Percentiles rank a stretch among this genome's conserved stretches.
phyloP scores from a whole-genome alignment of 2,329 filamentous ascomycete genomes.

The Colletotrichum paranaense region DNA sequence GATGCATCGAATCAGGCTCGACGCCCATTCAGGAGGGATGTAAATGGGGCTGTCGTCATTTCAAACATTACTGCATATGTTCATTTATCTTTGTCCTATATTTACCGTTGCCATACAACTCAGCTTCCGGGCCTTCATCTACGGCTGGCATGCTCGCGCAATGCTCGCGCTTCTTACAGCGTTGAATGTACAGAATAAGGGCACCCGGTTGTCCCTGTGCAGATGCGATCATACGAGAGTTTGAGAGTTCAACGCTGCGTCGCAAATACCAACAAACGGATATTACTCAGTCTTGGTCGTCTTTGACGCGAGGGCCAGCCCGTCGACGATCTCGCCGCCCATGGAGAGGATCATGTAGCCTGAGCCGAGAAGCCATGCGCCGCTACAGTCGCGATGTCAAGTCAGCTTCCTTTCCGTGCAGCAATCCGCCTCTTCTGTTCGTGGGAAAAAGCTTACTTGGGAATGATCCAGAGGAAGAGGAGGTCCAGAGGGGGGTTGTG shows the following conservation, averaged over 20 bases:
- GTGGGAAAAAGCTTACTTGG: conserved; percentile 58
- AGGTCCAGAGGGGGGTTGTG: conserved; percentile 61
- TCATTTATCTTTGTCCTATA: background rate
- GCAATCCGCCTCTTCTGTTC: no score
- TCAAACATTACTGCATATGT: background rate
- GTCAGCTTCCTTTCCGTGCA: background rate
- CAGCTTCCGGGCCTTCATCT: no score
- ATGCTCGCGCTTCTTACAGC: no score
- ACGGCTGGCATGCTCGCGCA: no score
- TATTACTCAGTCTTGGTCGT: conserved; percentile 53
- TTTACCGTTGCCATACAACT: background rate
- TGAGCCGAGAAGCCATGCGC: conserved; percentile 65
- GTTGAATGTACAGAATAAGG: background rate
- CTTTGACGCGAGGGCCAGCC: conserved; percentile 52
- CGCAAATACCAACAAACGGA: no score
- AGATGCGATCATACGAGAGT: no score
- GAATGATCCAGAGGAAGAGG: conserved; percentile 66
- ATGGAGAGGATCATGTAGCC: conserved; percentile 62
- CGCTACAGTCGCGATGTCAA: conserved; percentile 48
- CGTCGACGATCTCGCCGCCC: conserved; percentile 61
- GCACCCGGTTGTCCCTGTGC: fast-evolving
- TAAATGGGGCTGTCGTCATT: background rate
- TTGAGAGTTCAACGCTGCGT: background rate
- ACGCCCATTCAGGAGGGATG: background rate
- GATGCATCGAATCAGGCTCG: background rate